A percentile compares a stretch with the other conserved stretches of the same genome.
phyloP scores from a whole-genome alignment of 345 rosid species.

The Boechera retrofracta region DNA sequence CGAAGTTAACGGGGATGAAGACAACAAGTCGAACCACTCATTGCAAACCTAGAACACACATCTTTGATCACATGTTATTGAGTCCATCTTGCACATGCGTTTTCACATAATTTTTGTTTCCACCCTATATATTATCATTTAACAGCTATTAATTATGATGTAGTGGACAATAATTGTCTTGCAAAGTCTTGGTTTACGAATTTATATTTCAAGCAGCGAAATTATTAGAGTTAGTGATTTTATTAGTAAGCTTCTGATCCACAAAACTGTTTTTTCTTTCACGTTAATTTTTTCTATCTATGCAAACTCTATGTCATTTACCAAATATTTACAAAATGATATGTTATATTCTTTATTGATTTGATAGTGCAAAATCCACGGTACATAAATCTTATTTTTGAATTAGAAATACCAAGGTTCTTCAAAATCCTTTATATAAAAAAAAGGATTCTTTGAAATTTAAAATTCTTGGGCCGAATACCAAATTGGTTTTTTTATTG shows the following conservation, averaged over 20 bases:
- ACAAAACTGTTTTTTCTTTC: no score
- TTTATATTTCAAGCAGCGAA: neutral
- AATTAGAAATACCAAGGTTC: no score
- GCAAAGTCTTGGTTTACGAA: constrained; percentile 1
- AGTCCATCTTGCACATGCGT: constrained; percentile 28
- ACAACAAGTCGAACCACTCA: constrained; percentile 39
- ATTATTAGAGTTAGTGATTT: neutral
- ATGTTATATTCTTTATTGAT: no score
- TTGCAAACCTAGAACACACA: constrained; percentile 23
- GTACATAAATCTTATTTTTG: no score
- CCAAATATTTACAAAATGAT: no score
- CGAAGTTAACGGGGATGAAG: constrained; percentile 32
- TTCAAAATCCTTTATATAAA: no score
- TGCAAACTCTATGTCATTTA: neutral
- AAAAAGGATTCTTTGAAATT: no score
- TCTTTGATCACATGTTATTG: constrained; percentile 37
- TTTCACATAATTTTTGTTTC: neutral
- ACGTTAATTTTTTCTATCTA: no score
- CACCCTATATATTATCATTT: neutral
- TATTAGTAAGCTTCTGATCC: neutral
- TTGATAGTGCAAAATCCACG: neutral
- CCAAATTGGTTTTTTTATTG: no score
- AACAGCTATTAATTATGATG: constrained; percentile 20
- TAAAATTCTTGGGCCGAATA: no score
- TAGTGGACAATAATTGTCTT: constrained; percentile 16